Conservation (phyloP, 2,329 filamentous ascomycete species). For the Diaporthe sp. region DNA sequence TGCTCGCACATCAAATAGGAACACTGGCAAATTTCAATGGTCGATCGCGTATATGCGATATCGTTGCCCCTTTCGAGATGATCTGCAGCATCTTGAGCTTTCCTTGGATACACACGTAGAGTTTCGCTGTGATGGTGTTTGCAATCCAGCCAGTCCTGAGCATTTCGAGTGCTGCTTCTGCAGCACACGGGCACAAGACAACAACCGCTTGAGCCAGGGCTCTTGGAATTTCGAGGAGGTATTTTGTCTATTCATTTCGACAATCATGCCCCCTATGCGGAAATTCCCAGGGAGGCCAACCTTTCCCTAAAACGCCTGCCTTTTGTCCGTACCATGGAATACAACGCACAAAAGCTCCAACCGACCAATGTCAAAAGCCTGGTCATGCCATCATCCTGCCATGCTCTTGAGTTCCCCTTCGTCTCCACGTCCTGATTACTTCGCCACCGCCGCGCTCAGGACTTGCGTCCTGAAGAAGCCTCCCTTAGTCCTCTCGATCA, state of each 20-base stretch:
- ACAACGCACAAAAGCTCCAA: constrained; percentile 34
- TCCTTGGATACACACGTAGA: background rate
- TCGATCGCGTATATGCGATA: too few species aligned
- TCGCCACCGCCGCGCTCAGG: constrained; percentile 76
- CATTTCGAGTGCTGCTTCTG: background rate
- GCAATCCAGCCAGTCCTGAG: background rate
- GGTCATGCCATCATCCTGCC: constrained; percentile 32
- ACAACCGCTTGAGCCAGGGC: background rate
- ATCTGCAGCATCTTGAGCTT: background rate
- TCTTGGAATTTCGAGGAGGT: background rate
- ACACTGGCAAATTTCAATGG: background rate
- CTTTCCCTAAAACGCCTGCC: constrained; percentile 28
- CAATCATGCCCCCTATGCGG: constrained; percentile 23
- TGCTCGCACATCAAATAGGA: background rate
- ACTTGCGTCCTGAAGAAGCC: constrained; percentile 99
- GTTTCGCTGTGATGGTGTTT: background rate
- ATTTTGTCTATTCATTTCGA: constrained; percentile 33
- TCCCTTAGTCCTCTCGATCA: constrained; percentile 99
- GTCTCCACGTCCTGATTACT: constrained; percentile 51
- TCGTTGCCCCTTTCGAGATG: background rate
- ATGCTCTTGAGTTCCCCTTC: background rate
- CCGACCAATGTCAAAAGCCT: constrained; percentile 32
- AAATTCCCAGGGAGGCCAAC: constrained; percentile 14
- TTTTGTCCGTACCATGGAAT: constrained; percentile 32
- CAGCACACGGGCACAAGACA: background rate